These are phyloP conservation scores for Anisodus acutangulus DNA, from an alignment of 257 asterid genomes.

Conservation along the genomic window DNA sequence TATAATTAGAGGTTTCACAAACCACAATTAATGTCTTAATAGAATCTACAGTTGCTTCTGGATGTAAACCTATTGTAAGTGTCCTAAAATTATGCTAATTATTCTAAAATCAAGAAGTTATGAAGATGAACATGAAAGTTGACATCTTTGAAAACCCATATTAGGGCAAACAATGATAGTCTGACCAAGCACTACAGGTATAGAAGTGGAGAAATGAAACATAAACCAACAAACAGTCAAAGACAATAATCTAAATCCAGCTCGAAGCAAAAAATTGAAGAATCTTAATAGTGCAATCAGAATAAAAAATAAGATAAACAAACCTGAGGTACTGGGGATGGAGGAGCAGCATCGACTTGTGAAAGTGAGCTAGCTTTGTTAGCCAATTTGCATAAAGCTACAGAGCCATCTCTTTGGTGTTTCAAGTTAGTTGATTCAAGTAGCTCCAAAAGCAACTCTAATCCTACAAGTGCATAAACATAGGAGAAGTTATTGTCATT, in stretches of 20 bases:
- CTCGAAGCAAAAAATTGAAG: not conserved
- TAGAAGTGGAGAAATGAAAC: constrained; percentile 8
- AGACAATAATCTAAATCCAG: not conserved
- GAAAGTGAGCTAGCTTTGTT: constrained; percentile 80
- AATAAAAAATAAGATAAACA: constrained; percentile 6
- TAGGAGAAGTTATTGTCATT: constrained; percentile 6
- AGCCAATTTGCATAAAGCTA: constrained; percentile 83
- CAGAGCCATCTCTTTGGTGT: constrained; percentile 75
- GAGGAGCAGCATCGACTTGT: constrained; percentile 96
- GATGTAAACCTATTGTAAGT: not conserved
- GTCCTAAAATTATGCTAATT: not conserved
- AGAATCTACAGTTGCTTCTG: not conserved
- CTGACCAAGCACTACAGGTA: not conserved
- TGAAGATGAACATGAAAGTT: not conserved
- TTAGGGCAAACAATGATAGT: not conserved
- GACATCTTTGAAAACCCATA: not conserved
- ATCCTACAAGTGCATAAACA: constrained; percentile 54
- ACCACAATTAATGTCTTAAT: not conserved
- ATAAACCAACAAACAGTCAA: not conserved
- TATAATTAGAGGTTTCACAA: not conserved
- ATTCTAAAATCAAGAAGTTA: not conserved
- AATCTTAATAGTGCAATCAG: not conserved
- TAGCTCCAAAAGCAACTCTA: constrained; percentile 84
- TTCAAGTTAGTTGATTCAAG: constrained; percentile 65
- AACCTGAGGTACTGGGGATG: constrained; percentile 95